Conservation (phyloP, 768 basidiomycete genomes). For the Hysterangium stoloniferum region DNA sequence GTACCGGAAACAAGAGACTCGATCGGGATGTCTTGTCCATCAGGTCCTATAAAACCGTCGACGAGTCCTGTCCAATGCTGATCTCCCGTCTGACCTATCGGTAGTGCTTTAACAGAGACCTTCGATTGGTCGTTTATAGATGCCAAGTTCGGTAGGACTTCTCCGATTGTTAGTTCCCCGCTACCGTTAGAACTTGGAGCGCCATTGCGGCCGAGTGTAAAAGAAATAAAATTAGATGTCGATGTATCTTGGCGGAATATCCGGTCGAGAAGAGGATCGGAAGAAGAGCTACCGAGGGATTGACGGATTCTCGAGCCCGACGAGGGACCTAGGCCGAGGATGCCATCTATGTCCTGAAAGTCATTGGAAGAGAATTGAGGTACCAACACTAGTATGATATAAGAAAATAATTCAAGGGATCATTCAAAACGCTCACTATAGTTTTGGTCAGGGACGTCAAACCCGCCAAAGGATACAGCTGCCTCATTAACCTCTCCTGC, state of each 20-base stretch:
- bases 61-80: constrained; percentile 79
- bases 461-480: constrained; percentile 45
- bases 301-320: constrained; percentile 55
- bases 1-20: constrained; percentile 64
- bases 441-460: constrained; percentile 54
- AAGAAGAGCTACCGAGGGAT: constrained; percentile 40
- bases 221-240: constrained; percentile 55
- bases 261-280: constrained; percentile 52
- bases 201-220: constrained; percentile 54
- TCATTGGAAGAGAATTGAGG: no score
- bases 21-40: constrained; percentile 52
- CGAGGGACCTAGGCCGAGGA: constrained; percentile 76
- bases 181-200: constrained; percentile 41
- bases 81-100: not conserved
- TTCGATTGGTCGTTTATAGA: constrained; percentile 55
- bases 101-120: constrained; percentile 41
- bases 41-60: constrained; percentile 75
- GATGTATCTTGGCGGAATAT: constrained; percentile 56
- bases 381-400: no score
- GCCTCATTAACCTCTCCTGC: no score
- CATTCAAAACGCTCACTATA: constrained; percentile 40
- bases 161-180: constrained; percentile 65
- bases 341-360: constrained; percentile 55
- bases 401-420: not conserved
- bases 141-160: constrained; percentile 54